phyloP scores from a whole-genome alignment of 192 early-diverging fungal genomes.

The Entophlyctis helioformis region DNA sequence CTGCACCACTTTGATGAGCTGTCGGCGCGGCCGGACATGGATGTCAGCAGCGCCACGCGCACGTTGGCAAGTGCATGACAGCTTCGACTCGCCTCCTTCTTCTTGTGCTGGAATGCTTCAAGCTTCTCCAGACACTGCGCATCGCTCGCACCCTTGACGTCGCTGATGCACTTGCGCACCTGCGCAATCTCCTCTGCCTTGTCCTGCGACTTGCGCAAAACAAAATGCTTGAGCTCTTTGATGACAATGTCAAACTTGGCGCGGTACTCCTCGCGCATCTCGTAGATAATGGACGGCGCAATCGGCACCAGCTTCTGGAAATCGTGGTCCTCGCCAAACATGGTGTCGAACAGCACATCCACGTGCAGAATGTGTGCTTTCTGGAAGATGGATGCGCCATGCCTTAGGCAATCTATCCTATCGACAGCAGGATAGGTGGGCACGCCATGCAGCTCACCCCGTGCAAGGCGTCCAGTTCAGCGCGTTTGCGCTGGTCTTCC shows the following conservation, averaged over 20 bases:
- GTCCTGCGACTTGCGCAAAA: constrained; percentile 29
- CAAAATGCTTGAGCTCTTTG: constrained; percentile 36
- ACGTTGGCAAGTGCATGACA: not conserved
- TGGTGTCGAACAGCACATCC: constrained; percentile 35
- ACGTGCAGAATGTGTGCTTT: constrained; percentile 38
- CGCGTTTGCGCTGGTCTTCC: constrained; percentile 18
- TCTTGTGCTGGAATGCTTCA: constrained; percentile 33
- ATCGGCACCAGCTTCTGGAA: constrained; percentile 29
- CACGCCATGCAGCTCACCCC: constrained; percentile 26
- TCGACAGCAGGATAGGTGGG: no score
- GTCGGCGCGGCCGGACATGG: not conserved
- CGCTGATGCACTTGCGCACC: constrained; percentile 20
- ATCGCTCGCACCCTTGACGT: constrained; percentile 30
- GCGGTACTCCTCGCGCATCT: constrained; percentile 38
- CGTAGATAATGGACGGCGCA: constrained; percentile 24
- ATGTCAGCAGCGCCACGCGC: no score
- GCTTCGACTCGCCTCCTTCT: constrained; percentile 32
- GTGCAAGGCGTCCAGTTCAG: constrained; percentile 27
- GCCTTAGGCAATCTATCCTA: no score
- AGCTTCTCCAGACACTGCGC: constrained; percentile 26
- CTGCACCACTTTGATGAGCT: constrained; percentile 33
- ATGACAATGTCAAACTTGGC: constrained; percentile 46
- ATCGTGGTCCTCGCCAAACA: constrained; percentile 45
- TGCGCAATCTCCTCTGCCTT: constrained; percentile 28
- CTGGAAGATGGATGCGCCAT: no score